phyloP scores from a whole-genome alignment of 441 rosid species.

The Bruguiera hainesii region DNA sequence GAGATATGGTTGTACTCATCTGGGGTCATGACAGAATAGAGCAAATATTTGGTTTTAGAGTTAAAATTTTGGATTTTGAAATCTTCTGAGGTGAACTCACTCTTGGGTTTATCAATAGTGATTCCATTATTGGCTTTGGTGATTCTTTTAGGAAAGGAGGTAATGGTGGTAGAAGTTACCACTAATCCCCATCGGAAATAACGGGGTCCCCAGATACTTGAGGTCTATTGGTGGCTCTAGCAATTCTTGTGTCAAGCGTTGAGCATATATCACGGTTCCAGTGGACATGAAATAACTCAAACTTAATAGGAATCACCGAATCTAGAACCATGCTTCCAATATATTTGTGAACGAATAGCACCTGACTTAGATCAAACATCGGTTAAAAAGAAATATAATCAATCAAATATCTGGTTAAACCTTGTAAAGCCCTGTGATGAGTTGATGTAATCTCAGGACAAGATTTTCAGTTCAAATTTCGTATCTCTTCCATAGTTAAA shows the following conservation, averaged over 20 bases:
- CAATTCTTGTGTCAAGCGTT: conserved; percentile 35
- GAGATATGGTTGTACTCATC: too few species aligned
- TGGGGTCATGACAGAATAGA: too few species aligned
- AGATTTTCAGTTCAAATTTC: too few species aligned
- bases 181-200: conserved; percentile 48
- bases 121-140: too few species aligned
- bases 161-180: conserved; percentile 80
- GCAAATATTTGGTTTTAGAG: too few species aligned
- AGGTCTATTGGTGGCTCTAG: conserved; percentile 46
- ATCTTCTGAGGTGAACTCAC: too few species aligned
- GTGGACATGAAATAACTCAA: conserved; percentile 39
- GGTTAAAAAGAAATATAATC: not conserved
- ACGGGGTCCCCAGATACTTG: conserved; percentile 33
- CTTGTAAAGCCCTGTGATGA: not conserved
- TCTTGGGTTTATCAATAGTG: too few species aligned
- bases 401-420: not conserved
- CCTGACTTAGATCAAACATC: conserved; percentile 29
- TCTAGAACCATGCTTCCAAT: conserved; percentile 51
- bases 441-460: not conserved
- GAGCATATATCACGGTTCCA: conserved; percentile 46
- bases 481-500: too few species aligned
- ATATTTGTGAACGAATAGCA: conserved; percentile 55
- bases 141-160: conserved; percentile 36
- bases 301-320: conserved; percentile 26
- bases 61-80: too few species aligned